Evolutionary conservation across 140 eudicot genomes (phyloP).

Genomic region (Erigeron philadelphicus): DNA sequence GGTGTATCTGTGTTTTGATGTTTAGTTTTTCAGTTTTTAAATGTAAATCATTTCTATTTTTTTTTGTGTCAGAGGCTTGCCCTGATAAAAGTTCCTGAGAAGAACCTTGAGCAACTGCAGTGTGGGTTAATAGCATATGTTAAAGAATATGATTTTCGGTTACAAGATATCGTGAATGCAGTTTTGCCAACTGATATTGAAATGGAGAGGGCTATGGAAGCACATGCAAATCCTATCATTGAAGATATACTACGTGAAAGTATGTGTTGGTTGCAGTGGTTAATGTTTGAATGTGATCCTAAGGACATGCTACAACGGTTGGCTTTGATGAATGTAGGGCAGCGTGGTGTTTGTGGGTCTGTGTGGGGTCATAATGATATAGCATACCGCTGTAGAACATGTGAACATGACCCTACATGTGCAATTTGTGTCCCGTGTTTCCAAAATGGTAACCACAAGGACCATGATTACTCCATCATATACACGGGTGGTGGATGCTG

Average conservation of each 20-base stretch:
- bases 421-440: slow-evolving; percentile 97
- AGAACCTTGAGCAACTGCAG: slow-evolving; percentile 47
- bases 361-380: slow-evolving; percentile 95
- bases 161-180: slow-evolving; percentile 49
- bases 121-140: slow-evolving; percentile 50
- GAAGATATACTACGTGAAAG: slow-evolving; percentile 57
- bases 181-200: slow-evolving; percentile 69
- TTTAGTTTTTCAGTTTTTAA: not conserved
- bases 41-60: not conserved
- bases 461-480: slow-evolving; percentile 84
- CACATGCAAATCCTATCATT: slow-evolving; percentile 33
- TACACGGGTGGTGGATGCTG: slow-evolving; percentile 99
- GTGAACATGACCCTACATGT: slow-evolving; percentile 98
- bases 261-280: slow-evolving; percentile 90
- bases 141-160: slow-evolving; percentile 35
- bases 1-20: not conserved
- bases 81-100: slow-evolving; percentile 49
- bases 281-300: slow-evolving; percentile 91
- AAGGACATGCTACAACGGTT: slow-evolving; percentile 40
- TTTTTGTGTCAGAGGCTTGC: slow-evolving; percentile 64
- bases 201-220: slow-evolving; percentile 39
- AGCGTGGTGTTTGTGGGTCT: slow-evolving; percentile 94
- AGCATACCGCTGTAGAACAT: slow-evolving; percentile 90
- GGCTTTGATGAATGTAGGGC: slow-evolving; percentile 46
- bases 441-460: slow-evolving; percentile 82